Percentiles rank a stretch among this genome's conserved stretches.
Conservation (phyloP, 441 rosid species). For the Populus hybrid region DNA sequence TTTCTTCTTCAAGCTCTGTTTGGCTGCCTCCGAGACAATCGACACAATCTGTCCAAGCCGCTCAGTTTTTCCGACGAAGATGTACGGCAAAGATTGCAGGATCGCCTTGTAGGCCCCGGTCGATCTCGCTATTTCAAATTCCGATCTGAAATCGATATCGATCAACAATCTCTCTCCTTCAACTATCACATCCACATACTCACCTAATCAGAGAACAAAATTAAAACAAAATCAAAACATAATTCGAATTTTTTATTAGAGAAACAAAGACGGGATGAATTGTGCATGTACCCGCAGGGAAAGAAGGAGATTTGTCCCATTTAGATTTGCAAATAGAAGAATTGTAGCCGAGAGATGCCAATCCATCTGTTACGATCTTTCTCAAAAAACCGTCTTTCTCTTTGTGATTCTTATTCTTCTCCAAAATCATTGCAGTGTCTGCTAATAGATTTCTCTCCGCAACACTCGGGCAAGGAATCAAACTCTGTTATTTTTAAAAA, state of each 20-base stretch:
- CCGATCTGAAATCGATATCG: slow-evolving; percentile 87
- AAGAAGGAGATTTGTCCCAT: slow-evolving; percentile 71
- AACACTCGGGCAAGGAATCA: slow-evolving; percentile 65
- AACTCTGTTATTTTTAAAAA: slow-evolving; percentile 40
- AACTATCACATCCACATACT: slow-evolving; percentile 69
- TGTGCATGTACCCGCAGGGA: slow-evolving; percentile 56
- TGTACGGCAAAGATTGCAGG: slow-evolving; percentile 70
- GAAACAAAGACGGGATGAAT: slow-evolving; percentile 7
- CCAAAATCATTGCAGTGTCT: slow-evolving; percentile 64
- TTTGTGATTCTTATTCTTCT: slow-evolving; percentile 45
- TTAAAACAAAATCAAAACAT: not conserved
- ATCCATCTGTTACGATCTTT: slow-evolving; percentile 53
- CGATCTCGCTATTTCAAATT: slow-evolving; percentile 85
- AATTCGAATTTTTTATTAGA: not conserved
- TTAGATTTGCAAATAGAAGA: slow-evolving; percentile 83
- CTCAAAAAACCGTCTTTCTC: slow-evolving; percentile 55
- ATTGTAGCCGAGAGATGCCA: slow-evolving; percentile 57
- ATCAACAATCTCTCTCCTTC: slow-evolving; percentile 67
- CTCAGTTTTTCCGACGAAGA: slow-evolving; percentile 80
- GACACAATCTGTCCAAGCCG: slow-evolving; percentile 70
- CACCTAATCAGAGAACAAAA: slow-evolving; percentile 44
- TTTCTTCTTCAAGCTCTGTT: slow-evolving; percentile 84
- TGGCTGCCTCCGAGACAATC: slow-evolving; percentile 81
- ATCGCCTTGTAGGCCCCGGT: slow-evolving; percentile 66
- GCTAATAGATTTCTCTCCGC: slow-evolving; percentile 71